Base-by-base conservation (phyloP, 164 flowering plant species). In the Piper longum region DNA sequence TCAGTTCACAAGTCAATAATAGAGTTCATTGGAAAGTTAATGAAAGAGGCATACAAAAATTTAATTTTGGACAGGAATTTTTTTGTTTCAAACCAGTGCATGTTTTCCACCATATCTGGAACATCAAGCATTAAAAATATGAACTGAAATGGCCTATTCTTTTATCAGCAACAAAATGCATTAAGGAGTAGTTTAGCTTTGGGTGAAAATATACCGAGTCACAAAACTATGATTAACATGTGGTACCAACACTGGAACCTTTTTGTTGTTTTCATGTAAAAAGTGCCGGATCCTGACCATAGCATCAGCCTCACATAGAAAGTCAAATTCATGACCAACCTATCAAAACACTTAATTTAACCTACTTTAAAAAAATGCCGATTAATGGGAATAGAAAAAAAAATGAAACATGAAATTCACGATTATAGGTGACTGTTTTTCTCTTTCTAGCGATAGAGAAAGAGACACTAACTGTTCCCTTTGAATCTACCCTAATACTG, bases 271-370 rank as follows among this genome's bases (percentile, higher is more conserved):
- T 55, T 72, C 69, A 43, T 68, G 74, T 43, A 93, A 71, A 74
- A 89, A 93, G 51, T 57, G 74, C 16, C 67, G 74, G 61, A 93
- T 89, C 73, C 76, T 83, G 59, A 78, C 82, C 95, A 89, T 93
- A 42, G 96, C 86, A 68, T 75, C 80, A 66, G 98, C 98, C 72
- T 93, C 98, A 73, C 97, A 83, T 65, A 48, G 45, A 69, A 89
- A 93, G 80, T 93, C 91, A 78, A 93, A 93, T 71, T 93, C 98
- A 75, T 81, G 84, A 45, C 95, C 97, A 74, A 93, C 91, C 98
- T 92, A 19, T 16, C 12, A 26, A 26, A 26, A 26, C 1, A 26
- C 36, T 26, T 26, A 26, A 26, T 26, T 26, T 26, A 26, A 26
- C 36, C 36, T 26, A 26, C 36, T 26, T 26, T 0, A 26, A 26